phyloP scores from a whole-genome alignment of 441 rosid genomes.

The Arabidopsis hybrid region DNA sequence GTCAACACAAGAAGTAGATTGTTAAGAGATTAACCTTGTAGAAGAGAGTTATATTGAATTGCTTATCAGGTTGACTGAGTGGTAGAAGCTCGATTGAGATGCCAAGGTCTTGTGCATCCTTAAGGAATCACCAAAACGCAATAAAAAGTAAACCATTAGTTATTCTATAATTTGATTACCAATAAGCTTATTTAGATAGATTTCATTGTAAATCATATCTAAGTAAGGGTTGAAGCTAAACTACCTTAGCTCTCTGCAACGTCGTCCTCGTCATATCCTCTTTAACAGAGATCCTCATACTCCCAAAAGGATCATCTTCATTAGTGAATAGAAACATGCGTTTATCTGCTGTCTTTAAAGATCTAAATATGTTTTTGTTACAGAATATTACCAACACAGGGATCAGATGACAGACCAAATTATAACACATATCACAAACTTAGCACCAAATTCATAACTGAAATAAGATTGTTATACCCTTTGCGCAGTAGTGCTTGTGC shows the following conservation, averaged over 20 bases:
- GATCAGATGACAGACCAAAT: constrained; percentile 12
- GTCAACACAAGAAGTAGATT: constrained; percentile 34
- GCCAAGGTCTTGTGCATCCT: constrained; percentile 98
- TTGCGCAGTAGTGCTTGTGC: constrained; percentile 94
- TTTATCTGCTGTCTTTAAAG: constrained; percentile 83
- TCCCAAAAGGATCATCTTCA: constrained; percentile 94
- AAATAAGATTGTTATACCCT: constrained; percentile 61
- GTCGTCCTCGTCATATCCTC: constrained; percentile 93
- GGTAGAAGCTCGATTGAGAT: constrained; percentile 94
- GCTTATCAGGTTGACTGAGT: constrained; percentile 65
- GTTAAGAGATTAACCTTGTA: constrained; percentile 50
- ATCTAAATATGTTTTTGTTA: constrained; percentile 57
- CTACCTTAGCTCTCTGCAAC: constrained; percentile 95
- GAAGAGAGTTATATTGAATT: constrained; percentile 69
- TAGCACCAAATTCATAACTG: constrained; percentile 5
- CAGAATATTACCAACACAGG: constrained; percentile 38
- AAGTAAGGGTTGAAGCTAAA: background rate
- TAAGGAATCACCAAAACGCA: constrained; percentile 42
- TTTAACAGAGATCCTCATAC: constrained; percentile 73
- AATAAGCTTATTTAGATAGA: constrained; percentile 21
- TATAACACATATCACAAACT: constrained; percentile 1
- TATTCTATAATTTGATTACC: constrained; percentile 19
- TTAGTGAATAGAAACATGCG: constrained; percentile 87
- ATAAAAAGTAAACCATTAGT: constrained; percentile 5
- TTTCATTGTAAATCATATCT: constrained; percentile 13